Evolutionary conservation across 106 monocot species (phyloP).

Genomic region (Narthecium ossifragum): DNA sequence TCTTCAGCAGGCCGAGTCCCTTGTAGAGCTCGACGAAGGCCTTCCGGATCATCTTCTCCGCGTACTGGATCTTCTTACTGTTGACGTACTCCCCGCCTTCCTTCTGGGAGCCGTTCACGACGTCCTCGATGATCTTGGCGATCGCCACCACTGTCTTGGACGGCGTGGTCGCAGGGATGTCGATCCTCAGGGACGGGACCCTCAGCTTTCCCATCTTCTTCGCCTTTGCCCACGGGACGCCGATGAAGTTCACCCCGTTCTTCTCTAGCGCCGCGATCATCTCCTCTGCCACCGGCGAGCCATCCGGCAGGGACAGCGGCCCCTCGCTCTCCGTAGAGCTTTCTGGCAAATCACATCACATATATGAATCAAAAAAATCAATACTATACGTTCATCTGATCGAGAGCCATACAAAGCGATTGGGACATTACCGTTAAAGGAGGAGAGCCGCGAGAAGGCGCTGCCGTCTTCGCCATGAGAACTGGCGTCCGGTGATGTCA

Average conservation of each 20-base stretch:
- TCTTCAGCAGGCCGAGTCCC: constrained; percentile 81
- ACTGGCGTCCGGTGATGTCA: constrained; percentile 2
- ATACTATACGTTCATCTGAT: no score
- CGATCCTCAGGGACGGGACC: constrained; percentile 67
- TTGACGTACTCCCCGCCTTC: constrained; percentile 65
- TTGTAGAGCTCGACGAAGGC: constrained; percentile 87
- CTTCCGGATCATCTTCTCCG: constrained; percentile 84
- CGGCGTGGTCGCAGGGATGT: constrained; percentile 78
- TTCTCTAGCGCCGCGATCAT: constrained; percentile 79
- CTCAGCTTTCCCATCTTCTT: constrained; percentile 71
- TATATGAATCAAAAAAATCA: neutral
- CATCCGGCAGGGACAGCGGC: neutral
- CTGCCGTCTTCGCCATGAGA: no score
- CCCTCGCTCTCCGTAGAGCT: constrained; percentile 26
- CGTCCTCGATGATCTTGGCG: constrained; percentile 66
- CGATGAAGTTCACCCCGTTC: constrained; percentile 77
- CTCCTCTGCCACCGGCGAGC: constrained; percentile 43
- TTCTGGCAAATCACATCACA: neutral
- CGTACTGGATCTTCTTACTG: constrained; percentile 83
- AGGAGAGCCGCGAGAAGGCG: no score
- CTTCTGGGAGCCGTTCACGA: constrained; percentile 62
- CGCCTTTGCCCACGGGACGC: constrained; percentile 41
- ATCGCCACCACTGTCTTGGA: constrained; percentile 52
- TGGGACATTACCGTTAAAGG: constrained; percentile 5
- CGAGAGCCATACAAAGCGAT: neutral